Conservation (phyloP, 306 rosid genomes). For the Trifolium subterraneum region DNA sequence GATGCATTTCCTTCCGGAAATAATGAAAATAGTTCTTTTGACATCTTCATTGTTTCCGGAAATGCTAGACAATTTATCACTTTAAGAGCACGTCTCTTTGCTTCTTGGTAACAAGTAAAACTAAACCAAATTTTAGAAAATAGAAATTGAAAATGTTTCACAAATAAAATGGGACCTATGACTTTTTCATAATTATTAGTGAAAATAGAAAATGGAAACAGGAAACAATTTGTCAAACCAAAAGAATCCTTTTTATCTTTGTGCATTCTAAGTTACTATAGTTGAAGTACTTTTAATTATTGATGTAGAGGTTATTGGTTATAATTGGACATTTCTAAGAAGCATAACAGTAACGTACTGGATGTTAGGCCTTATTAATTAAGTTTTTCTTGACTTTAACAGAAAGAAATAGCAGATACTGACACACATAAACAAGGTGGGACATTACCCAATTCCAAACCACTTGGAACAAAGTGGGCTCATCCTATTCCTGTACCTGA, state of each 20-base stretch:
- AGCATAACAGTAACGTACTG: slow-evolving; percentile 23
- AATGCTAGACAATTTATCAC: too few species aligned
- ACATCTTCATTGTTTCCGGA: too few species aligned
- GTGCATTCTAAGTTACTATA: slow-evolving; percentile 19
- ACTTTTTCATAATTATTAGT: not conserved
- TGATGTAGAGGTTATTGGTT: slow-evolving; percentile 20
- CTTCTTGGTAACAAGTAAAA: too few species aligned
- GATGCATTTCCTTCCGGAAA: too few species aligned
- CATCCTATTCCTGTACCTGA: slow-evolving; percentile 93
- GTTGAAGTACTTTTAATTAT: slow-evolving; percentile 23
- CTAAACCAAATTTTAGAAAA: too few species aligned
- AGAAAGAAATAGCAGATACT: slow-evolving; percentile 69
- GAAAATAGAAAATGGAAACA: not conserved
- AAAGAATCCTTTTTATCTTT: not conserved
- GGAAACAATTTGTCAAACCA: not conserved
- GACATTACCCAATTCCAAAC: slow-evolving; percentile 51
- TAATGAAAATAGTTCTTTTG: too few species aligned
- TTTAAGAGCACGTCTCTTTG: too few species aligned
- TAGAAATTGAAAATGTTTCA: too few species aligned
- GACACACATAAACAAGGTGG: slow-evolving; percentile 58
- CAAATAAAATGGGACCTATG: not conserved
- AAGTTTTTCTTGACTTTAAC: slow-evolving; percentile 42
- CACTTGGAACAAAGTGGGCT: slow-evolving; percentile 84
- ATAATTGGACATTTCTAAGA: slow-evolving; percentile 23
- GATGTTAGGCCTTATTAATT: slow-evolving; percentile 29